A percentile compares a stretch with the other conserved stretches of the same genome.
Evolutionary conservation across 2,329 filamentous ascomycete genomes (phyloP).

Genomic region (Colletotrichum tabaci): DNA sequence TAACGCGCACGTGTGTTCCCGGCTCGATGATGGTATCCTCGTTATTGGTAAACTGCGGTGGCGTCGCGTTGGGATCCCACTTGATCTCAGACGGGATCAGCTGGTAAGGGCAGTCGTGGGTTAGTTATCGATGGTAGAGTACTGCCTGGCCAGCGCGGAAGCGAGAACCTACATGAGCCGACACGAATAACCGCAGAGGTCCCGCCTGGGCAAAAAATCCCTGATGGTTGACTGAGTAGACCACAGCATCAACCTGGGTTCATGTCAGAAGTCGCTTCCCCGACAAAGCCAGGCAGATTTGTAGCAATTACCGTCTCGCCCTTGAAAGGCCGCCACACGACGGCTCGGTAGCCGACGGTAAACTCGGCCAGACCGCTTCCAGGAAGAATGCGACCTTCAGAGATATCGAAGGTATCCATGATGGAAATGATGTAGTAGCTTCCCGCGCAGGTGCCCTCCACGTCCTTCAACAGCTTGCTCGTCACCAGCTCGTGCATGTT

Average conservation of each 20-base stretch:
- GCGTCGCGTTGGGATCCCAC: conserved; percentile 95
- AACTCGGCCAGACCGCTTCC: conserved; percentile 95
- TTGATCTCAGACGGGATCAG: conserved; percentile 93
- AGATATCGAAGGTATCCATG: conserved; percentile 96
- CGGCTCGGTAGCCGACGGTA: conserved; percentile 93
- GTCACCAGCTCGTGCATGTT: conserved; percentile 94
- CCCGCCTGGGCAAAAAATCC: conserved; percentile 92
- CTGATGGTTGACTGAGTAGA: conserved; percentile 90
- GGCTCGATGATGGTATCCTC: conserved; percentile 95
- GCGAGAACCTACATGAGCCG: conserved; percentile 77
- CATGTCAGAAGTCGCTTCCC: conserved; percentile 44
- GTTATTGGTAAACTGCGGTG: conserved; percentile 97
- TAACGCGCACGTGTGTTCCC: conserved; percentile 92
- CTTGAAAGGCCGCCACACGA: conserved; percentile 98
- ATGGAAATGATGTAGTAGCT: conserved; percentile 99
- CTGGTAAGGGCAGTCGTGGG: conserved; percentile 60
- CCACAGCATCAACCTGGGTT: conserved; percentile 89
- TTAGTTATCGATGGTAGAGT: conserved; percentile 43
- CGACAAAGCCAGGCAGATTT: conserved; percentile 40
- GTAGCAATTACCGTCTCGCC: conserved; percentile 87
- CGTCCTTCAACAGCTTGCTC: conserved; percentile 89
- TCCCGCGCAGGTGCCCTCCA: conserved; percentile 95
- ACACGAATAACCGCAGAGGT: conserved; percentile 84
- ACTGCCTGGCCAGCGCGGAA: conserved; percentile 40
- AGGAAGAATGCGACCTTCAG: conserved; percentile 91